A percentile compares a stretch with the other conserved stretches of the same genome.
phyloP scores from a whole-genome alignment of 2,329 filamentous ascomycete species.

The Ophiostoma novo-ulmi region DNA sequence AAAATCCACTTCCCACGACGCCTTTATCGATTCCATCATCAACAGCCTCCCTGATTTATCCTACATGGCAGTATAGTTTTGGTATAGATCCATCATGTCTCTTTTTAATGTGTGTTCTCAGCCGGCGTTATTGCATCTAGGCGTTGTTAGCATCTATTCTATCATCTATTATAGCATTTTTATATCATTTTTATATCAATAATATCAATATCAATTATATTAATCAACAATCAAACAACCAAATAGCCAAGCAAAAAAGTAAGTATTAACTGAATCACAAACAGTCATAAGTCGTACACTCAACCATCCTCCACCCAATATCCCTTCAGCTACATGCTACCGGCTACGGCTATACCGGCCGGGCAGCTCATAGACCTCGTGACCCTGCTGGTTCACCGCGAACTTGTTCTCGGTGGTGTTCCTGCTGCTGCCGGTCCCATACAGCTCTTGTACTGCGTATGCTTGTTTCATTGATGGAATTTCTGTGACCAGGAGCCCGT shows the following conservation, averaged over 20 bases:
- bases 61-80: conserved; percentile 34
- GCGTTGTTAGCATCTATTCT: not conserved
- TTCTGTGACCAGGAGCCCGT: not conserved
- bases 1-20: not conserved
- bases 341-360: not conserved
- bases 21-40: not conserved
- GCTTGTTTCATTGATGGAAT: not conserved
- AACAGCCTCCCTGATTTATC: conserved; percentile 34
- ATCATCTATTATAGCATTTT: not conserved
- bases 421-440: not conserved
- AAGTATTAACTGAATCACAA: not conserved
- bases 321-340: not conserved
- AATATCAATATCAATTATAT: not conserved
- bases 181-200: not conserved
- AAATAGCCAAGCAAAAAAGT: not conserved
- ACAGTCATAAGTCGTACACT: not conserved
- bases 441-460: not conserved
- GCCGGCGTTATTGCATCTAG: conserved; percentile 8
- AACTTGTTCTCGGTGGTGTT: not conserved
- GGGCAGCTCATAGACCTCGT: not conserved
- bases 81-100: not conserved
- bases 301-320: not conserved
- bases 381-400: not conserved
- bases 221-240: not conserved
- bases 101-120: not conserved